These are phyloP conservation scores for Lenwebbia sp. DNA, from an alignment of 345 rosid species.

Conservation along the genomic window DNA sequence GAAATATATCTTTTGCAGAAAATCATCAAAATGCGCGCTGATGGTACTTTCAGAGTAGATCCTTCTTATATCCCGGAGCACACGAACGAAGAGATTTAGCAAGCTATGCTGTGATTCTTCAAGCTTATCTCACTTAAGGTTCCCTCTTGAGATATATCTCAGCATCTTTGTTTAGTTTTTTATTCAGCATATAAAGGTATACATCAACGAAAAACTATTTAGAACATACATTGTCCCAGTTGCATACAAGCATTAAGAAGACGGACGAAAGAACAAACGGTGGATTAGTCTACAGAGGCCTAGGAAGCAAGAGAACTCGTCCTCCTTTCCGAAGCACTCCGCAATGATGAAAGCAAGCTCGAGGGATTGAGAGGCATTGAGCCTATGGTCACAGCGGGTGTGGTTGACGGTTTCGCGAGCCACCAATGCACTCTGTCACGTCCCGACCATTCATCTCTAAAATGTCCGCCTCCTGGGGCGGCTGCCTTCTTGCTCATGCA, in stretches of 20 bases:
- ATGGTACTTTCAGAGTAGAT: no score
- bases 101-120: not conserved
- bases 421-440: slow-evolving; percentile 68
- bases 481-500: slow-evolving; percentile 72
- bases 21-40: not conserved
- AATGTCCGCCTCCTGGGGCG: slow-evolving; percentile 56
- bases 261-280: no score
- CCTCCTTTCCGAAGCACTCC: slow-evolving; percentile 56
- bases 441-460: slow-evolving; percentile 70
- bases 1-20: not conserved
- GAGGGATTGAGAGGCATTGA: slow-evolving; percentile 62
- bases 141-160: no score
- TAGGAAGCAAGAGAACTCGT: slow-evolving; percentile 4
- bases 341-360: slow-evolving; percentile 66
- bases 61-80: not conserved
- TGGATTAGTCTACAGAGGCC: not conserved
- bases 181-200: no score
- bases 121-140: no score
- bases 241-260: no score
- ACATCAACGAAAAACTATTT: no score
- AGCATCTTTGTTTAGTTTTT: no score
- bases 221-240: no score
- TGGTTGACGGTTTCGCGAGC: slow-evolving; percentile 57
- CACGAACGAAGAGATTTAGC: not conserved
- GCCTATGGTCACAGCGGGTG: slow-evolving; percentile 60